Percentiles rank a stretch among this genome's conserved stretches.
These are phyloP conservation scores for Camellia lanceoleosa DNA, from an alignment of 148 eudicot genomes.

Conservation along the genomic window DNA sequence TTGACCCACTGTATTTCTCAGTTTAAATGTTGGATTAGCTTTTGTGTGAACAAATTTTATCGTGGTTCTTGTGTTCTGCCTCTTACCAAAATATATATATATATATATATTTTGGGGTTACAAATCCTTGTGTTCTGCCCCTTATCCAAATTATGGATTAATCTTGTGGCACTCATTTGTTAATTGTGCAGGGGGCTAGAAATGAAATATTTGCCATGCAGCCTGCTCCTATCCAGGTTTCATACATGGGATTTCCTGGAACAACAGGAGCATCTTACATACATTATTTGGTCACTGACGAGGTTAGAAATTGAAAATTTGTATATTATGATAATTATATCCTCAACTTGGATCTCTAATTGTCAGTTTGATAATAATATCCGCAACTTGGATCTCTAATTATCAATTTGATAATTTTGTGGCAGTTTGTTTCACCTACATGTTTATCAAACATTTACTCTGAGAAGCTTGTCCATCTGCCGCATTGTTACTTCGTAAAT, in stretches of 20 bases:
- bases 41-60: neutral
- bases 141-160: neutral
- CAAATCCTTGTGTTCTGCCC: neutral
- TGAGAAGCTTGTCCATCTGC: slow-evolving; percentile 93
- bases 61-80: neutral
- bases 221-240: slow-evolving; percentile 98
- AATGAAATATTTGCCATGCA: slow-evolving; percentile 99
- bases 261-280: slow-evolving; percentile 94
- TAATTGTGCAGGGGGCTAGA: slow-evolving; percentile 76
- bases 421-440: slow-evolving; percentile 93
- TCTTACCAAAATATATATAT: neutral
- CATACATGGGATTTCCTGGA: slow-evolving; percentile 99
- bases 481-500: slow-evolving; percentile 92
- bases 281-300: slow-evolving; percentile 90
- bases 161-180: neutral
- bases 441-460: slow-evolving; percentile 70
- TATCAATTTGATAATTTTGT: neutral
- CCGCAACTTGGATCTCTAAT: neutral
- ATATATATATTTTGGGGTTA: no score
- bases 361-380: neutral
- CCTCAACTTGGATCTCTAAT: neutral
- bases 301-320: slow-evolving; percentile 41
- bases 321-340: neutral
- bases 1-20: neutral
- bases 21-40: neutral